Evolutionary conservation across 768 basidiomycete species (phyloP), one percentile per base, ranked within the genome.

Genomic region (Lactarius tabidus): DNA sequence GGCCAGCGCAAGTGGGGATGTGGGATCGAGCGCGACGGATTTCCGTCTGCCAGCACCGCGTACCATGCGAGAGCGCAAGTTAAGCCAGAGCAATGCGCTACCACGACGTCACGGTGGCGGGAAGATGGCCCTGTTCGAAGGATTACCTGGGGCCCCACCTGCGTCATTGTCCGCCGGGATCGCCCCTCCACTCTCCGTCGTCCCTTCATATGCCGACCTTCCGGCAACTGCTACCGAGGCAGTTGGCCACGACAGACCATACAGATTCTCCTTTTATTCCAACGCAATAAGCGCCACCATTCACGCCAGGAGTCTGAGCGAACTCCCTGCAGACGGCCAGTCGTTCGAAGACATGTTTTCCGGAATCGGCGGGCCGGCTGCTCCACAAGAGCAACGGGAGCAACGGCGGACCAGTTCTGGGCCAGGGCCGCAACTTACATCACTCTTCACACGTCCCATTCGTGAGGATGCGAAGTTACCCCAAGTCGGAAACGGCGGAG

Each of bases 251-350:
- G 93, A 95, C 71, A 81, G 94, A 71, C 96, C 95, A 10, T 98
- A 98, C 73, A 85, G 97, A 53, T 99, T 98, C 78, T 98, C 97
- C 0, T 99, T 98, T 78, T 99, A 98, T 77, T 98, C 93, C 20
- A 98, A 97, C 71, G 83, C 89, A 5, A 79, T 97, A 57, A 86
- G 89, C 3, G 90, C 94, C 0, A 98, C 97, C 1, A 98, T 99
- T 56, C 96, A 98, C 77, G 92, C 97, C 0, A 84, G 95, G 20
- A 95, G 90, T 67, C 78, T 99, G 18, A 87, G 90, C 62, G 97
- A 99, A 75, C 82, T 99, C 18, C 97, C 97, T 0, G 93, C 91
- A 0, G 95, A 96, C 41, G 92, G 91, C 0, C 96, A 98, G 75
- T 84, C 86, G 0, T 99, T 98, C 70, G 91, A 92, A 69, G 92